Evolutionary conservation across 1,284 basidiomycete genomes (phyloP).

Genomic region (Naganishia sp.): DNA sequence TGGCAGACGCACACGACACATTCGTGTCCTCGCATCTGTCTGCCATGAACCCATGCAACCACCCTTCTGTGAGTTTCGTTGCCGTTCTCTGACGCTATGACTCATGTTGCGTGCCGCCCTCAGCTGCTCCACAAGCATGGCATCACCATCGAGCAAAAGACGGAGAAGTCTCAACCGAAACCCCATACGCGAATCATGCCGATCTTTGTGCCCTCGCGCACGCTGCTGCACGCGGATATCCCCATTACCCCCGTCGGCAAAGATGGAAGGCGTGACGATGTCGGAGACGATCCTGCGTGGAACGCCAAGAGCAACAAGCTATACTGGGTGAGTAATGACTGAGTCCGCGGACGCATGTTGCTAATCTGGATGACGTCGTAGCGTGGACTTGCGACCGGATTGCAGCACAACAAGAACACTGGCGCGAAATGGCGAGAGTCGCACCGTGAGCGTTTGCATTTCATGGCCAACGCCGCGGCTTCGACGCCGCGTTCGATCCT

Average conservation of each 20-base stretch:
- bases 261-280: conserved; percentile 49
- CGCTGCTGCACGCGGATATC: conserved; percentile 52
- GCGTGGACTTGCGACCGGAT: conserved; percentile 52
- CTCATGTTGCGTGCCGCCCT: neutral
- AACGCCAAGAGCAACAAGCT: conserved; percentile 49
- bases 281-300: conserved; percentile 52
- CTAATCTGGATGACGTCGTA: conserved; percentile 27
- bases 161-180: conserved; percentile 46
- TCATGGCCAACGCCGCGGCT: conserved; percentile 48
- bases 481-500: conserved; percentile 42
- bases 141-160: conserved; percentile 51
- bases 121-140: conserved; percentile 52
- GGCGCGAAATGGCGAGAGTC: conserved; percentile 50
- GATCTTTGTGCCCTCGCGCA: conserved; percentile 51
- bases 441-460: conserved; percentile 53
- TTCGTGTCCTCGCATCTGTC: conserved; percentile 48
- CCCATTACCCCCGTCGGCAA: conserved; percentile 53
- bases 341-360: neutral
- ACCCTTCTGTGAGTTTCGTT: conserved; percentile 44
- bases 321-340: conserved; percentile 48
- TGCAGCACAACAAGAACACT: conserved; percentile 48
- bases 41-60: conserved; percentile 53
- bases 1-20: conserved; percentile 43
- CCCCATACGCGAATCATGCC: conserved; percentile 53
- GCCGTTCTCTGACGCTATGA: neutral